Base-by-base conservation (phyloP, 2,329 filamentous ascomycete species). In the Phyllosticta citribraziliensis region DNA sequence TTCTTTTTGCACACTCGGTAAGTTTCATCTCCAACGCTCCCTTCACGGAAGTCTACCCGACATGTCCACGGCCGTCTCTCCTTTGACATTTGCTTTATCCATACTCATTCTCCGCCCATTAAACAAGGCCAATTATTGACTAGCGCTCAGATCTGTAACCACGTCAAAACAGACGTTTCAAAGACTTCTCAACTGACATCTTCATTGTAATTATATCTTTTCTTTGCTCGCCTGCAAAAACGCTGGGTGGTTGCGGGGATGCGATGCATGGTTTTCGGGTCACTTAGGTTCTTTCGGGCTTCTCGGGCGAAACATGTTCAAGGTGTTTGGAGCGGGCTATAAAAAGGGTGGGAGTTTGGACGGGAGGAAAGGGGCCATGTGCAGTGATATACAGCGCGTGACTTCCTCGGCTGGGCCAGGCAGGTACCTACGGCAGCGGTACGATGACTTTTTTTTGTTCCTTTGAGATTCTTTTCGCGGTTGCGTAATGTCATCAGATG, bases 191-290 rank as follows among this genome's bases (percentile, higher is more conserved):
- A 6, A 51, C 22, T 33, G 25, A 24, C 40, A 10, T 60, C n/a
- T 55, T 47, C 53, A 60, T 52, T 60, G 58, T 60, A 60, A 60
- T 55, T 60, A 60, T 52, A 9, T 35, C n/a, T 35, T 47, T 60
- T 58, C 25, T 35, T 35, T 35, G 5, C 14, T n/a, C 17, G 4
- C 40, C 17, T 56, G 58, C 58, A 47, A 55, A n/a, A 24, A 35
- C 9, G 25, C 58, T n/a, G 40, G 40, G 40, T 47, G 35, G 51
- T 2, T 52, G 30, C 9, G 3, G 27, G 27, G 19, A 19, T n/a
- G 51, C 35, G 6, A 24, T 19, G 35, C 35, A 35, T 11, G 40
- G 17, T 22, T 52, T 60, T 17, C 12, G n/a, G 55, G 55, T 35
- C 35, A 47, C 40, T 52, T n/a, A n/a, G n/a, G n/a, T n/a, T 56